Percentiles rank a stretch among this genome's conserved stretches.
These are phyloP conservation scores for Macrophomina tecta DNA, from an alignment of 2,329 filamentous ascomycete species.

Conservation along the genomic window DNA sequence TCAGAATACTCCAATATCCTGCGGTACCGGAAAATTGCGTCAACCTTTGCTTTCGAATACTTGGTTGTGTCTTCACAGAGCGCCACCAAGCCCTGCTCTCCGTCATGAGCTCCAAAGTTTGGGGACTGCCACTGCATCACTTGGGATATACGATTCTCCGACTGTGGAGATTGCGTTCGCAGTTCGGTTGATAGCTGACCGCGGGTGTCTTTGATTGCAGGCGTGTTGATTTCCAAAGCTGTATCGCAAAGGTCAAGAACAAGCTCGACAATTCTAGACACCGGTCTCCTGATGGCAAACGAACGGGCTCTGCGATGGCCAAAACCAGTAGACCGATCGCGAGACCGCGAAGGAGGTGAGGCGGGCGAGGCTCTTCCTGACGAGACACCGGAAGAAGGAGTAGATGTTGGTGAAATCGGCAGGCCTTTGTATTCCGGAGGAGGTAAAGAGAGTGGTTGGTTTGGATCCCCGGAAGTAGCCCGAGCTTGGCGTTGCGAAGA, in stretches of 20 bases:
- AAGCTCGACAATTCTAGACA: slow-evolving; percentile 92
- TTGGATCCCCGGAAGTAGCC: slow-evolving; percentile 31
- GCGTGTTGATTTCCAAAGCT: slow-evolving; percentile 90
- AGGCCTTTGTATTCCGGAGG: slow-evolving; percentile 87
- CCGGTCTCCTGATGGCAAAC: slow-evolving; percentile 87
- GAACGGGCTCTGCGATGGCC: slow-evolving; percentile 83
- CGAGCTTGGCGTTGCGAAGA: slow-evolving; percentile 54
- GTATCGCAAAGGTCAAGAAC: slow-evolving; percentile 96
- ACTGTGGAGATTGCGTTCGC: slow-evolving; percentile 92
- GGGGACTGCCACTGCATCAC: slow-evolving; percentile 97
- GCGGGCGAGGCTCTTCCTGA: slow-evolving; percentile 74
- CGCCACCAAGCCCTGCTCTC: slow-evolving; percentile 86
- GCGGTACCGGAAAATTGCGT: slow-evolving; percentile 88
- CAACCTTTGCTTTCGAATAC: slow-evolving; percentile 85
- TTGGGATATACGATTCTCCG: slow-evolving; percentile 91
- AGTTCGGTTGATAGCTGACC: slow-evolving; percentile 74
- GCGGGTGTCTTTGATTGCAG: slow-evolving; percentile 84
- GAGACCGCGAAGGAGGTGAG: slow-evolving; percentile 68
- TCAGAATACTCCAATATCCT: slow-evolving; percentile 96
- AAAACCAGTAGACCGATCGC: slow-evolving; percentile 71
- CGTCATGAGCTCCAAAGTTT: slow-evolving; percentile 82
- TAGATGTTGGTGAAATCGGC: slow-evolving; percentile 76
- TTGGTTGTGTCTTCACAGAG: slow-evolving; percentile 91
- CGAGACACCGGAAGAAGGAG: slow-evolving; percentile 70
- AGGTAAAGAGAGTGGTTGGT: slow-evolving; percentile 37